phyloP scores from a whole-genome alignment of 2,329 filamentous ascomycete genomes.

The Neofusicoccum laricinum region DNA sequence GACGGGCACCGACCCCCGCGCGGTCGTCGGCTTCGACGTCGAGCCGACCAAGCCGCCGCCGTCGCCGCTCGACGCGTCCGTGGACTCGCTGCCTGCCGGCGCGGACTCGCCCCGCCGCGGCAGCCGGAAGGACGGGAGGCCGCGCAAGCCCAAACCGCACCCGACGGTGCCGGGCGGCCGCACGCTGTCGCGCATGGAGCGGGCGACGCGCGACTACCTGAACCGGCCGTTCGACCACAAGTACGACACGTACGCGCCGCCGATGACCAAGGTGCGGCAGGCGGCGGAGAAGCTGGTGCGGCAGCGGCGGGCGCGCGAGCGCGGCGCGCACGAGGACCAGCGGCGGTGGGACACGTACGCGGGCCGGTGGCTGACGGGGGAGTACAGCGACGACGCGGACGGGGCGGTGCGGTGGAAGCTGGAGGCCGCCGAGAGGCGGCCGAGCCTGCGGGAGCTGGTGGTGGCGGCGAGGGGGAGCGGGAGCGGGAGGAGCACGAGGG shows the following conservation, averaged over 20 bases:
- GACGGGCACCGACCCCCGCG: no score
- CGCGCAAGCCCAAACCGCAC: neutral
- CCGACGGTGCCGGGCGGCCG: conserved; percentile 39
- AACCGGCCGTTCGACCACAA: conserved; percentile 35
- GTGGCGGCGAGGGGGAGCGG: neutral
- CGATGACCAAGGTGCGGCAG: conserved; percentile 44
- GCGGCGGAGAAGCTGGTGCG: conserved; percentile 48
- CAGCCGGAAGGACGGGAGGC: neutral
- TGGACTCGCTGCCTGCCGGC: neutral
- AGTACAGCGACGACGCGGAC: conserved; percentile 26
- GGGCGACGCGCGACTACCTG: conserved; percentile 41
- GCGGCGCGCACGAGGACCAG: conserved; percentile 30
- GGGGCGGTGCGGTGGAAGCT: neutral
- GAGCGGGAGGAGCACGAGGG: neutral
- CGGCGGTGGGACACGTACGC: conserved; percentile 38
- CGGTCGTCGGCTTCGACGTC: neutral
- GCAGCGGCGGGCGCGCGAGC: conserved; percentile 43
- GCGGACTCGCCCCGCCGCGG: neutral
- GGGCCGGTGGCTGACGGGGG: conserved; percentile 38
- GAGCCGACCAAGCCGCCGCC: neutral
- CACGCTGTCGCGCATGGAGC: conserved; percentile 45
- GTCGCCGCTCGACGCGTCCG: neutral
- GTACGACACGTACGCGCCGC: conserved; percentile 44
- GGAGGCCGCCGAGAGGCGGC: neutral
- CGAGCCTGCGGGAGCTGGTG: neutral